Conservation (phyloP, 192 early-diverging fungal species). For the Podila epicladia region DNA sequence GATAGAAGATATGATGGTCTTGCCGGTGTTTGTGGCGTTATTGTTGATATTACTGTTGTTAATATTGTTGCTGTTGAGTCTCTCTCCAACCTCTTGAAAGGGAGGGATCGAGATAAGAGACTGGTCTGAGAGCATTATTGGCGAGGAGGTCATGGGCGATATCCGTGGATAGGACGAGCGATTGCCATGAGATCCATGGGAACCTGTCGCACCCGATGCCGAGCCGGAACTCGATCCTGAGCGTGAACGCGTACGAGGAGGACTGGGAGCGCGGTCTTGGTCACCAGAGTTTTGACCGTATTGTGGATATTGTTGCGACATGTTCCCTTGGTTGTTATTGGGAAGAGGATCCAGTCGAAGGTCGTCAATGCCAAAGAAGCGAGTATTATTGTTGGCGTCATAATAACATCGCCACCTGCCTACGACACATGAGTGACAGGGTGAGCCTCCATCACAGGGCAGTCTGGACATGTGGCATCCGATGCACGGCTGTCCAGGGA, state of each 20-base stretch:
- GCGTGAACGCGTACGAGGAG: conserved; percentile 14
- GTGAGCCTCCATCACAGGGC: conserved; percentile 40
- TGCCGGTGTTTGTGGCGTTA: neutral
- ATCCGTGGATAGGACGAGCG: conserved; percentile 12
- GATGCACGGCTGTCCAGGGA: conserved; percentile 35
- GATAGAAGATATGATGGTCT: conserved; percentile 7
- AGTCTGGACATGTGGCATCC: conserved; percentile 30
- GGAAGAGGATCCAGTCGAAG: conserved; percentile 18
- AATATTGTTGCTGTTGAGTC: neutral
- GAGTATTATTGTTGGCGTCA: conserved; percentile 40
- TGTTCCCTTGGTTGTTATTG: conserved; percentile 9
- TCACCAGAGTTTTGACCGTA: neutral
- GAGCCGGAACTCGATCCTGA: conserved; percentile 35
- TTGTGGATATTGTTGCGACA: neutral
- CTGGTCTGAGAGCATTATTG: conserved; percentile 36
- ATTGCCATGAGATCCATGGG: neutral
- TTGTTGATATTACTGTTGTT: neutral
- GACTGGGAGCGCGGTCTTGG: neutral
- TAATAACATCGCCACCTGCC: conserved; percentile 37
- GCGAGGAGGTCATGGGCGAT: conserved; percentile 22
- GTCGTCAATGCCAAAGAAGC: conserved; percentile 47
- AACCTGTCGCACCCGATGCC: conserved; percentile 6
- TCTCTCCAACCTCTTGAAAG: conserved; percentile 27
- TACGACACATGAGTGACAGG: conserved; percentile 22
- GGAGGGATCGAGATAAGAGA: conserved; percentile 46